phyloP scores from a whole-genome alignment of 257 asterid genomes.

The Asclepias syriaca region DNA sequence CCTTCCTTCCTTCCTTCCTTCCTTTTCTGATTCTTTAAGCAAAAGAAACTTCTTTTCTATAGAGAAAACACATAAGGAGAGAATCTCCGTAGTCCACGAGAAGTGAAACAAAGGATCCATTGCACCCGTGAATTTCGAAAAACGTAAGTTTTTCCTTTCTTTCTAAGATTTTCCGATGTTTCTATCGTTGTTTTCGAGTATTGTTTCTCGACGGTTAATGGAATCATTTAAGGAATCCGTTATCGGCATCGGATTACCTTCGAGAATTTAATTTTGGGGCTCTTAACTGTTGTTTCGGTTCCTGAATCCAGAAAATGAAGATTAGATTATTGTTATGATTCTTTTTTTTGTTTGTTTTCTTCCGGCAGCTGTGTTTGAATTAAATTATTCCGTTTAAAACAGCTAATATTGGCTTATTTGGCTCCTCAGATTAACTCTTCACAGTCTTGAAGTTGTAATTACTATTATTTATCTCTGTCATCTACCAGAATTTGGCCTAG shows the following conservation, averaged over 20 bases:
- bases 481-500: not conserved
- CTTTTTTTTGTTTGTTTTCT: not conserved
- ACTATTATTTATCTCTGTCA: not conserved
- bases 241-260: not conserved
- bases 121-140: not conserved
- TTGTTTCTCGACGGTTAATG: not conserved
- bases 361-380: not conserved
- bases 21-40: not conserved
- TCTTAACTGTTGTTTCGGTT: not conserved
- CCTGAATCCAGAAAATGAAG: not conserved
- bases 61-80: not conserved
- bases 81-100: not conserved
- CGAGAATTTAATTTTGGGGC: not conserved
- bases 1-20: too few species aligned
- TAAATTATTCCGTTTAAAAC: not conserved
- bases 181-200: not conserved
- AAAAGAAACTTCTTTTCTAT: not conserved
- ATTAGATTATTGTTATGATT: not conserved
- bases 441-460: not conserved
- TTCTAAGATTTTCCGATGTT: not conserved
- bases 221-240: not conserved
- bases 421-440: not conserved
- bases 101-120: not conserved
- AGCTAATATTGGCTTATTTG: not conserved
- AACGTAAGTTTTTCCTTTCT: conserved; percentile 13